Evolutionary conservation across 352 stramenopile species (phyloP).

Genomic region (Nothophytophthora sp.): DNA sequence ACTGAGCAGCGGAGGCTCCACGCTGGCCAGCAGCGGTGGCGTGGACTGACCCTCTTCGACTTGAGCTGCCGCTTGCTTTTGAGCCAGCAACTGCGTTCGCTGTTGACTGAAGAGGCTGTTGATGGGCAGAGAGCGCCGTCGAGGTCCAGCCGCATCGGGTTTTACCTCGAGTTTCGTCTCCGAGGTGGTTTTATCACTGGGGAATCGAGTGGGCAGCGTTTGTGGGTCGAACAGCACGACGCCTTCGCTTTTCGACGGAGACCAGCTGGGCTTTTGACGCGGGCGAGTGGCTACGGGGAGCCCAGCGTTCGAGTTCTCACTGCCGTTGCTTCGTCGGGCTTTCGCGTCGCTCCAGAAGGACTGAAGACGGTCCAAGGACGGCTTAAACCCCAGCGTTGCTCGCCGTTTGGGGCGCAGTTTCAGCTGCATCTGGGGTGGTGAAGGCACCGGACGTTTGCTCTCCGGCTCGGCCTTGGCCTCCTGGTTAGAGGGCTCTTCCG

Average conservation of each 20-base stretch:
- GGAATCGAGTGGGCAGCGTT: constrained; percentile 18
- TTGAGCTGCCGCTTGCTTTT: constrained; percentile 12
- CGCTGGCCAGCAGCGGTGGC: constrained; percentile 23
- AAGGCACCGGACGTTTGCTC: constrained; percentile 13
- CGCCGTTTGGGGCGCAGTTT: constrained; percentile 22
- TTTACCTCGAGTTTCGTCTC: no score
- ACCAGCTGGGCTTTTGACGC: constrained; percentile 13
- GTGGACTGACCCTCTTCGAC: constrained; percentile 5
- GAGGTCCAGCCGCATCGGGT: constrained; percentile 10
- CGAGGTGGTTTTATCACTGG: no score
- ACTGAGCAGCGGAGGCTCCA: constrained; percentile 31
- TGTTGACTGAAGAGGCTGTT: constrained; percentile 37
- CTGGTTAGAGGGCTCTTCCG: constrained; percentile 21
- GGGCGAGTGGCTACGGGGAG: constrained; percentile 8
- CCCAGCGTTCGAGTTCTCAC: no score
- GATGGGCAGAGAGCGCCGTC: constrained; percentile 50
- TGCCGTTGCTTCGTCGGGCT: no score
- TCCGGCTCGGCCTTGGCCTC: constrained; percentile 2
- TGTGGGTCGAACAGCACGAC: constrained; percentile 56
- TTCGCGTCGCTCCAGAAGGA: constrained; percentile 26
- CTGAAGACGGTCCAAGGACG: constrained; percentile 25
- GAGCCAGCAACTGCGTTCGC: constrained; percentile 18
- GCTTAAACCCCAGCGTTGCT: constrained; percentile 14
- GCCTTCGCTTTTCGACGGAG: constrained; percentile 16
- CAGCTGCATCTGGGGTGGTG: constrained; percentile 20